Percentiles rank a stretch among this genome's conserved stretches.
Evolutionary conservation across 192 early-diverging fungal genomes (phyloP).

Genomic region (Coemansia sp.): DNA sequence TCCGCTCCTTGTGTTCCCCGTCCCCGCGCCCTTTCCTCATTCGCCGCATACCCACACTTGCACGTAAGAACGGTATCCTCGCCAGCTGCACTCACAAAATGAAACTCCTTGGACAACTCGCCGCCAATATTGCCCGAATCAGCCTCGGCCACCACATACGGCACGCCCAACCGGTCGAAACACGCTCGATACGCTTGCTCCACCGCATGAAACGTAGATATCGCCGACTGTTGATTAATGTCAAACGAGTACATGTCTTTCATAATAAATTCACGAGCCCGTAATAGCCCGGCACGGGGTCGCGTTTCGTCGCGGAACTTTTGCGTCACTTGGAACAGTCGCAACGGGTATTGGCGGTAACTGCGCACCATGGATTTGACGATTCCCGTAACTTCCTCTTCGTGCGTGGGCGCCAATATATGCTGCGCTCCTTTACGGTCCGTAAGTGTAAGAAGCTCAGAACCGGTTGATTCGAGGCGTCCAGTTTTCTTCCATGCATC

Average conservation of each 20-base stretch:
- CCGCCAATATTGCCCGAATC: constrained; percentile 94
- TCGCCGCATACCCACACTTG: constrained; percentile 78
- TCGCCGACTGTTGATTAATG: constrained; percentile 61
- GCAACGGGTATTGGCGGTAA: constrained; percentile 74
- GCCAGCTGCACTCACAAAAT: constrained; percentile 71
- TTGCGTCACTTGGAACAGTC: constrained; percentile 84
- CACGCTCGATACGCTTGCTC: constrained; percentile 72
- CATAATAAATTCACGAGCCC: constrained; percentile 93
- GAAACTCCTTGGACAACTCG: constrained; percentile 85
- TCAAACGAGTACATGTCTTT: constrained; percentile 95
- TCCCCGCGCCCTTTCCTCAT: constrained; percentile 71
- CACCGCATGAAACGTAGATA: constrained; percentile 76
- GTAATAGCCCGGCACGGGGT: constrained; percentile 77
- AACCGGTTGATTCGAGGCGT: constrained; percentile 70
- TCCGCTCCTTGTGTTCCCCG: neutral
- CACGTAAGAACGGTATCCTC: constrained; percentile 82
- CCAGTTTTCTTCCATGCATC: constrained; percentile 80
- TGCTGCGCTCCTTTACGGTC: constrained; percentile 75
- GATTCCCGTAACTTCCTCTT: constrained; percentile 84
- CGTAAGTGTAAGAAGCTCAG: constrained; percentile 69
- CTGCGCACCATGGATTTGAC: constrained; percentile 67
- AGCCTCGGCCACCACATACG: constrained; percentile 82
- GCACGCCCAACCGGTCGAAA: constrained; percentile 73
- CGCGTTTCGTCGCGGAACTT: constrained; percentile 86
- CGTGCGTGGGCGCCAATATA: constrained; percentile 83